These are phyloP conservation scores for Trichoderma aggressivum DNA, from an alignment of 2,329 filamentous ascomycete species.

Conservation along the genomic window DNA sequence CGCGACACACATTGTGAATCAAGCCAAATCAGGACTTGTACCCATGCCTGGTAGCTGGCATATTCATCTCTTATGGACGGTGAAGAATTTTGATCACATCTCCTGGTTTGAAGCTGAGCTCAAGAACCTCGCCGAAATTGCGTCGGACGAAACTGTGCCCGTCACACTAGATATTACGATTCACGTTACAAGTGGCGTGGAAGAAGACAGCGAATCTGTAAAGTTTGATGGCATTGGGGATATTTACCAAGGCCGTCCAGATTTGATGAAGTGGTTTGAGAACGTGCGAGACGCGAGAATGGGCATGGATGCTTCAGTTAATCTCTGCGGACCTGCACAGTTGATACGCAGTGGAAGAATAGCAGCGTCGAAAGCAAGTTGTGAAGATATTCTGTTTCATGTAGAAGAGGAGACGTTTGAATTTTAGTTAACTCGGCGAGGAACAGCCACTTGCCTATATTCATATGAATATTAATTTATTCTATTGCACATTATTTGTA, in stretches of 20 bases:
- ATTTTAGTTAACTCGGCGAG: background rate
- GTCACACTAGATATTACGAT: background rate
- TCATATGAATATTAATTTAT: background rate
- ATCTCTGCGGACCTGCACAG: background rate
- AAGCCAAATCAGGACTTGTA: background rate
- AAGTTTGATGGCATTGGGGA: background rate
- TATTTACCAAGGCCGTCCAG: background rate
- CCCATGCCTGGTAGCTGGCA: background rate
- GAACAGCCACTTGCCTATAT: background rate
- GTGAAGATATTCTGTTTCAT: background rate
- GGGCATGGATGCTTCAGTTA: background rate
- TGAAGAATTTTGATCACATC: background rate
- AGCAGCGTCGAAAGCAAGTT: background rate
- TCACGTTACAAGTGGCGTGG: background rate
- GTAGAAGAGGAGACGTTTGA: background rate
- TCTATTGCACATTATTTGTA: too few relatives aligned
- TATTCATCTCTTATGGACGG: background rate
- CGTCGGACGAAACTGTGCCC: background rate
- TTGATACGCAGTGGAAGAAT: background rate
- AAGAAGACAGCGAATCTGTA: background rate
- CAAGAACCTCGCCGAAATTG: background rate
- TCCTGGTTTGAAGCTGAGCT: background rate
- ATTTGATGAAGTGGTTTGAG: background rate
- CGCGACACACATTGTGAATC: background rate
- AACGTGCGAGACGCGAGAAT: background rate